Evolutionary conservation across 306 rosid genomes (phyloP).

Genomic region (Rosa multiflora): DNA sequence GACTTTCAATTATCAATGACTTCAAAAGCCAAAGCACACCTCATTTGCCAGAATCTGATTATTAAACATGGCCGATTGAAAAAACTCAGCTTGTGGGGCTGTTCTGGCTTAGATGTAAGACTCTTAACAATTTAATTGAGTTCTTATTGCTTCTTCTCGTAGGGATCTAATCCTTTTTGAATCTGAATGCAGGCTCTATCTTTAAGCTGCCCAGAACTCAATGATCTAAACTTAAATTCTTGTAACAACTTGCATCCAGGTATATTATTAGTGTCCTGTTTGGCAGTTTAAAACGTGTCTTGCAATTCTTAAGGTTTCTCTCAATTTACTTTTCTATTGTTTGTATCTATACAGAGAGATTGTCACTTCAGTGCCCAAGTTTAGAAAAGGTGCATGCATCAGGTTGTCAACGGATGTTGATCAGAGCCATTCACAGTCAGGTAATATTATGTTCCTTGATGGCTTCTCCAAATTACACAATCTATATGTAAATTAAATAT

Average conservation of each 20-base stretch:
- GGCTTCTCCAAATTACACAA: background rate
- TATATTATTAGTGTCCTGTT: constrained; percentile 29
- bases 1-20: constrained; percentile 35
- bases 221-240: constrained; percentile 83
- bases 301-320: constrained; percentile 7
- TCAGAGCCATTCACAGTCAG: constrained; percentile 71
- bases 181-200: constrained; percentile 68
- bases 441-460: constrained; percentile 33
- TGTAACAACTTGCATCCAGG: constrained; percentile 92
- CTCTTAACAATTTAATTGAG: constrained; percentile 18
- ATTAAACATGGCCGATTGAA: constrained; percentile 76
- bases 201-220: constrained; percentile 81
- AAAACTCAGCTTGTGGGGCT: constrained; percentile 97
- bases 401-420: constrained; percentile 59
- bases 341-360: constrained; percentile 56
- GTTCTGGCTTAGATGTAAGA: constrained; percentile 90
- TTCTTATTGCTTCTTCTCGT: constrained; percentile 25
- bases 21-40: constrained; percentile 44
- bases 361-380: constrained; percentile 76
- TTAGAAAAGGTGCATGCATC: constrained; percentile 82
- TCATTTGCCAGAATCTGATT: constrained; percentile 75
- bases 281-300: constrained; percentile 12
- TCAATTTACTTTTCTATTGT: background rate
- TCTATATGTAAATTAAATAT: background rate
- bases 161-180: constrained; percentile 25